A percentile compares a stretch with the other conserved stretches of the same genome.
These are phyloP conservation scores for Penicillium mononematosum DNA, from an alignment of 495 filamentous ascomycete species.

Conservation along the genomic window DNA sequence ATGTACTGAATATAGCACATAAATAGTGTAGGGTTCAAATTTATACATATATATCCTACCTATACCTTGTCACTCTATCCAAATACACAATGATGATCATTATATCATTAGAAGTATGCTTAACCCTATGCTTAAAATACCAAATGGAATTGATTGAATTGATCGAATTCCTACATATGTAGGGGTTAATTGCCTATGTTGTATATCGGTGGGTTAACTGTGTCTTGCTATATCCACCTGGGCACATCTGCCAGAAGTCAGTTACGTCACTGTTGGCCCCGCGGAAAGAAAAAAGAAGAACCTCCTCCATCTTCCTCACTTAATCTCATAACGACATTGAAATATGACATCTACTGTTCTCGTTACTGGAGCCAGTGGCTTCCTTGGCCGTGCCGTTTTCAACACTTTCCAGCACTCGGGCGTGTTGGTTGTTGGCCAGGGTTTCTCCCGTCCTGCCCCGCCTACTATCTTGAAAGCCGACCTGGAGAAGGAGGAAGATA, in stretches of 20 bases:
- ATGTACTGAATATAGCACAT: neutral
- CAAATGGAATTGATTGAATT: too few relatives aligned
- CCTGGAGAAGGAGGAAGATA: constrained; percentile 57
- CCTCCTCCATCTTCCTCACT: neutral
- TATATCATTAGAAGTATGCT: too few relatives aligned
- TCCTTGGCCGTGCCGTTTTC: constrained; percentile 78
- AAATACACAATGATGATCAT: too few relatives aligned
- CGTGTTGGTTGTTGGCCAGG: constrained; percentile 83
- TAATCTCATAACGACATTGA: neutral
- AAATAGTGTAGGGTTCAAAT: too few relatives aligned
- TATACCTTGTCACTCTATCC: too few relatives aligned
- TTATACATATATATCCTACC: too few relatives aligned
- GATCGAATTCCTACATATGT: too few relatives aligned
- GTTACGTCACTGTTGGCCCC: constrained; percentile 31
- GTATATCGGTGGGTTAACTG: too few relatives aligned
- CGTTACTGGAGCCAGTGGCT: constrained; percentile 81
- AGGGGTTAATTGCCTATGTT: too few relatives aligned
- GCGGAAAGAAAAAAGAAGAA: constrained; percentile 3
- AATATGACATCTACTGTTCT: constrained; percentile 63
- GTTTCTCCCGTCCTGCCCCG: constrained; percentile 68
- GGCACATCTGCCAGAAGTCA: constrained; percentile 15
- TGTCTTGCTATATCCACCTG: neutral
- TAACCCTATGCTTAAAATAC: too few relatives aligned
- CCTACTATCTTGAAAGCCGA: constrained; percentile 75
- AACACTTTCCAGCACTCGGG: constrained; percentile 66